Evolutionary conservation across 768 basidiomycete genomes (phyloP), one percentile per base, ranked within the genome.

Genomic region (Mycena galopus): DNA sequence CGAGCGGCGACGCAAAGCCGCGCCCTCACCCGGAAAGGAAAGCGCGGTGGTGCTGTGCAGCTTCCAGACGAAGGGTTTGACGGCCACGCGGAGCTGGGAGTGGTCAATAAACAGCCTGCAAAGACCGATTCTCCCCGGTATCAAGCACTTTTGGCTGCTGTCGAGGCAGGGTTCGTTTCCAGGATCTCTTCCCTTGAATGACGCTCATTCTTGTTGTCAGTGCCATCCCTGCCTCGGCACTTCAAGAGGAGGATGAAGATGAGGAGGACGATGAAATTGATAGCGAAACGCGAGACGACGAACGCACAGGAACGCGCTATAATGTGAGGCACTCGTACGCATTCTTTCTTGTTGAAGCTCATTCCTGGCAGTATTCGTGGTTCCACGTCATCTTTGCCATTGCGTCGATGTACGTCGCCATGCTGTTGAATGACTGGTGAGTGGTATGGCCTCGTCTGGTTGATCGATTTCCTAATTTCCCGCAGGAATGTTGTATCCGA

Each of bases 381-480:
- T 99, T 99, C 91, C 98, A 99, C 79, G 84, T 98, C 81, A 98
- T 99, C 78, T 99, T 99, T 79, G 91, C 94, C 55, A 93, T 99
- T 76, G 98, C 92, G 32, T 87, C 96, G 17, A 99, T 99, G 98
- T 99, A 99, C 82, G 96, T 98, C 29, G 96, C 95, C 8, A 97
- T 98, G 90, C 86, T 99, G 17, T 82, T 99, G 65, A 99, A 97
- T 1, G 97, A 99, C 82, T 99, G 98, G 97, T 97, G 81, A 68
- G 94, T 86, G 21, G 30, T 3, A 4, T 9, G 32, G 65, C 35
- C n/a, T n/a, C n/a, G 11, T 71, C 29, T 42, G 64, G 59, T 64
- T 21, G 44, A 62, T 4, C 37, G 23, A 30, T 53, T 29, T n/a
- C 39, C 63, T 27, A 29, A 32, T 30, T 61, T 39, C 32, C 47